Evolutionary conservation across 331 rosid species (phyloP).

Genomic region (Pyracantha coccinea): DNA sequence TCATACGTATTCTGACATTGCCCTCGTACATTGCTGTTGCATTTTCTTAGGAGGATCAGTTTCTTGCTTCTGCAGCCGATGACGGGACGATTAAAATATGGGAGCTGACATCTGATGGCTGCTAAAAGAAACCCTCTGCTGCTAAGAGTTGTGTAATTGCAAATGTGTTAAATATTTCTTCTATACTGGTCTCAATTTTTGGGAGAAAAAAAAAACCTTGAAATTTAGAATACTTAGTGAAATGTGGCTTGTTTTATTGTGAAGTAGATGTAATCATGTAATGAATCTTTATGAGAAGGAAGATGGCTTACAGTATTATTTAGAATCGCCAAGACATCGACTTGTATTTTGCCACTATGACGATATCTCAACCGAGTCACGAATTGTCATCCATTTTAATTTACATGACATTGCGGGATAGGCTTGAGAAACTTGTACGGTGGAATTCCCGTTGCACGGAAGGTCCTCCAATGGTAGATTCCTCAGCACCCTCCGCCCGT

Average conservation of each 20-base stretch:
- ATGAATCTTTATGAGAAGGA: neutral
- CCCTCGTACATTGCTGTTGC: conserved; percentile 1
- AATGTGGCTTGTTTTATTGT: neutral
- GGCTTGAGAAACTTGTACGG: too few species aligned
- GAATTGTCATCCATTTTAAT: too few species aligned
- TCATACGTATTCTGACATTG: neutral
- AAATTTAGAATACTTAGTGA: neutral
- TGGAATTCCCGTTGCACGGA: too few species aligned
- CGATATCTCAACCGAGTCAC: too few species aligned
- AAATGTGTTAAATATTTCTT: neutral
- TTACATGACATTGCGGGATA: too few species aligned
- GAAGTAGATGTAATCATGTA: neutral
- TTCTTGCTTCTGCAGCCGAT: conserved; percentile 88
- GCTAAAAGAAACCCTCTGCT: neutral
- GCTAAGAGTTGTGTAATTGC: neutral
- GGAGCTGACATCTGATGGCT: conserved; percentile 60
- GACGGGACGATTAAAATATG: conserved; percentile 88
- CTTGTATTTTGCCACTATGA: too few species aligned
- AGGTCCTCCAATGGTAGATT: neutral
- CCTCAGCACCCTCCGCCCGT: too few species aligned
- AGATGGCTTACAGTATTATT: neutral
- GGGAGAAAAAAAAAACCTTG: neutral
- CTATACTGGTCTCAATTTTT: neutral
- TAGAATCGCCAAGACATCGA: too few species aligned
- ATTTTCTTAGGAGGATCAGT: conserved; percentile 51